A percentile compares a stretch with the other conserved stretches of the same genome.
phyloP scores from a whole-genome alignment of 768 basidiomycete genomes.

The Termitomyces sp. region DNA sequence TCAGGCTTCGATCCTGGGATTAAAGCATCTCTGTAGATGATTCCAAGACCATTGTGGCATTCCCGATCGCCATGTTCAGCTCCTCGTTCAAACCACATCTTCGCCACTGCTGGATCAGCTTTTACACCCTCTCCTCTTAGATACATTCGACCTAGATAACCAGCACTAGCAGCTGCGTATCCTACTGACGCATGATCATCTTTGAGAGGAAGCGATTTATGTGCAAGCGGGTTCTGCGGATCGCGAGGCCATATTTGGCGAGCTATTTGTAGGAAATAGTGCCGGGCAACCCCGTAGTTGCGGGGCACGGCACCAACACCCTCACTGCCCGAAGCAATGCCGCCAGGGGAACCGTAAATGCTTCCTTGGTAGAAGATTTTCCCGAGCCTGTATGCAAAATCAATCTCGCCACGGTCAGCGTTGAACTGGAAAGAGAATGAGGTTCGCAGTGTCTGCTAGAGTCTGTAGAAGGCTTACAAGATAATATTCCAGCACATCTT shows the following conservation, averaged over 20 bases:
- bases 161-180: slow-evolving; percentile 78
- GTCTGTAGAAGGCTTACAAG: slow-evolving; percentile 44
- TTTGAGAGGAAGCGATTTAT: slow-evolving; percentile 38
- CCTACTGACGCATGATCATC: slow-evolving; percentile 49
- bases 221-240: slow-evolving; percentile 49
- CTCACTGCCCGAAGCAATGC: slow-evolving; percentile 83
- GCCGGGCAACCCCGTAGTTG: slow-evolving; percentile 69
- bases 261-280: slow-evolving; percentile 84
- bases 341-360: slow-evolving; percentile 76
- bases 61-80: slow-evolving; percentile 80
- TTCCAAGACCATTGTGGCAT: slow-evolving; percentile 85
- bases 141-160: slow-evolving; percentile 91
- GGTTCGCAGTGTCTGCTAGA: not conserved
- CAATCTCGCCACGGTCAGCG: slow-evolving; percentile 85
- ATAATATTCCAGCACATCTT: slow-evolving; percentile 90
- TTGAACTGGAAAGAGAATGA: slow-evolving; percentile 63
- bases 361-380: slow-evolving; percentile 96
- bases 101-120: slow-evolving; percentile 68
- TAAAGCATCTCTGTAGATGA: slow-evolving; percentile 90
- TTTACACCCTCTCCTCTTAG: slow-evolving; percentile 90
- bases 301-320: slow-evolving; percentile 87
- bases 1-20: slow-evolving; percentile 64
- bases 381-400: slow-evolving; percentile 90
- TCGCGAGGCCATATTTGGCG: slow-evolving; percentile 88
- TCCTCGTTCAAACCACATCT: slow-evolving; percentile 94